Percentiles rank a stretch among this genome's conserved stretches.
Conservation (phyloP, 78 protist genomes). For the Acrasis kona region DNA sequence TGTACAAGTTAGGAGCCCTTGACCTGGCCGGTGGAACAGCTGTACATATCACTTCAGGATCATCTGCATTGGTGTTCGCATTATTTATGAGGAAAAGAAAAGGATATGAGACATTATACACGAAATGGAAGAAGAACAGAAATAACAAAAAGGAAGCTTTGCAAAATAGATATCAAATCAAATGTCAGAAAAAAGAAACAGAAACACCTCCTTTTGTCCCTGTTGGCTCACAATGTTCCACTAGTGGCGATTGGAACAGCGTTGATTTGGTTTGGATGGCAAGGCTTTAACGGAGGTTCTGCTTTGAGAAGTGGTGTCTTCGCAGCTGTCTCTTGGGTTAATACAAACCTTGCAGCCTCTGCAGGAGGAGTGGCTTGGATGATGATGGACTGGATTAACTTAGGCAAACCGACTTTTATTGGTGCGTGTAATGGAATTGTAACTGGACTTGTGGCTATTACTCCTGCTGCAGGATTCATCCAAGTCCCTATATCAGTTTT, state of each 20-base stretch:
- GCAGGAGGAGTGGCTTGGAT: background rate
- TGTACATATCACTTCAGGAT: conserved; percentile 78
- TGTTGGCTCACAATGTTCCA: conserved; percentile 43
- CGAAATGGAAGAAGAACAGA: background rate
- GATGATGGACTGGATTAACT: background rate
- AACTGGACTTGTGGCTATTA: conserved; percentile 65
- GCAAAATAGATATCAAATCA: conserved; percentile 40
- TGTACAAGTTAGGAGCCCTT: conserved; percentile 27
- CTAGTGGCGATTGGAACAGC: conserved; percentile 57
- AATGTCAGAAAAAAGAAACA: too few relatives aligned
- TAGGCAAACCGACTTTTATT: background rate
- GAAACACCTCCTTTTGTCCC: background rate
- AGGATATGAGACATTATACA: background rate
- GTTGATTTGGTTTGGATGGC: conserved; percentile 82
- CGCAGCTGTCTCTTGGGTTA: conserved; percentile 49
- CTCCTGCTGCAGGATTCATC: conserved; percentile 70
- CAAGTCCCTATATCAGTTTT: conserved; percentile 35
- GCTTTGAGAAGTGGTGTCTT: conserved; percentile 36
- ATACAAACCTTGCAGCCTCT: conserved; percentile 49
- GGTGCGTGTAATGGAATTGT: conserved; percentile 14
- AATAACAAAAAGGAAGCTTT: conserved; percentile 43
- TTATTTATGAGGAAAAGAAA: conserved; percentile 5
- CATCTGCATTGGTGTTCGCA: conserved; percentile 55
- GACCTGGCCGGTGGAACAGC: conserved; percentile 87
- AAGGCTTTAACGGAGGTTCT: conserved; percentile 78